Conservation (phyloP, 495 filamentous ascomycete genomes). For the Penicillium robsamsonii region DNA sequence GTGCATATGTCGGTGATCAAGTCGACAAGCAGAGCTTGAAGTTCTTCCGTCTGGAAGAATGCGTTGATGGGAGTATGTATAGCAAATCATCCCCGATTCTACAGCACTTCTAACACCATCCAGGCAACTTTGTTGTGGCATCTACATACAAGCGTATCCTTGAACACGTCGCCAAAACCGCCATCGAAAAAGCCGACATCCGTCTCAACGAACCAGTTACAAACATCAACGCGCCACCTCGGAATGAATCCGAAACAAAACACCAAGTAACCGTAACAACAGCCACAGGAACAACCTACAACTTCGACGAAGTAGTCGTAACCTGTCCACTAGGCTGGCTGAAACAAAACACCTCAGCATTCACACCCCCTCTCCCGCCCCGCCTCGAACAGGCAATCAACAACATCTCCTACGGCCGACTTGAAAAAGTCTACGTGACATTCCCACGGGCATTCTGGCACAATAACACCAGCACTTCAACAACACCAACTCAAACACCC, state of each 20-base stretch:
- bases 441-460: conserved; percentile 76
- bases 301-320: conserved; percentile 83
- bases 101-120: not conserved
- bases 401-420: conserved; percentile 76
- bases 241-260: conserved; percentile 11
- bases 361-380: conserved; percentile 65
- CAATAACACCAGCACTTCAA: conserved; percentile 6
- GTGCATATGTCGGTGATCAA: conserved; percentile 79
- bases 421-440: conserved; percentile 90
- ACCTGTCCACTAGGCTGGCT: conserved; percentile 89
- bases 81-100: not conserved
- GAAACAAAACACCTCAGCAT: conserved; percentile 68
- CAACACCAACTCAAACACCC: conserved; percentile 10
- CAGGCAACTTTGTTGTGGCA: conserved; percentile 85
- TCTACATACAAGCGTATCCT: conserved; percentile 82
- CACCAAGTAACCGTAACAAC: conserved; percentile 54
- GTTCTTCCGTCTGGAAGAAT: conserved; percentile 95
- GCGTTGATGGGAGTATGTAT: conserved; percentile 76
- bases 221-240: conserved; percentile 40
- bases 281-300: conserved; percentile 45
- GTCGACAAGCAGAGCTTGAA: conserved; percentile 79
- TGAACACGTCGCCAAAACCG: conserved; percentile 61
- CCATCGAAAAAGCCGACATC: conserved; percentile 60
- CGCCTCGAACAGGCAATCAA: conserved; percentile 69
- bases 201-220: conserved; percentile 55